phyloP scores from a whole-genome alignment of 371 early-diverging fungal species.

The Fennellomyces sp. region DNA sequence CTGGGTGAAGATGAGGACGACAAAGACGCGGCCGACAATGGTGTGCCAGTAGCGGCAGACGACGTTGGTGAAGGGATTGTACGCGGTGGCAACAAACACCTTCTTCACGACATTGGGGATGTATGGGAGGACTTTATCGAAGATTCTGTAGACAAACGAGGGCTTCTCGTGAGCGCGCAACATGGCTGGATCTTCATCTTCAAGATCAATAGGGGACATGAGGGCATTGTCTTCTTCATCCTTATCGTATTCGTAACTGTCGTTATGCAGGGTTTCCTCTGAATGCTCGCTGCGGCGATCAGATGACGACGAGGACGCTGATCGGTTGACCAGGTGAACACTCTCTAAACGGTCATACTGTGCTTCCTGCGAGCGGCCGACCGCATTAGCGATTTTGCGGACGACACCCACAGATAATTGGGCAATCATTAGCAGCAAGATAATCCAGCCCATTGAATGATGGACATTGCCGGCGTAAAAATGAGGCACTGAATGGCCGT shows the following conservation, averaged over 20 bases:
- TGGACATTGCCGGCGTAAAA: conserved; percentile 48
- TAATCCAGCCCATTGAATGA: conserved; percentile 48
- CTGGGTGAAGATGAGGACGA: conserved; percentile 47
- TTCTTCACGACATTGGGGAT: conserved; percentile 39
- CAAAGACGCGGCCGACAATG: conserved; percentile 42
- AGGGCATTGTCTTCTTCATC: conserved; percentile 17
- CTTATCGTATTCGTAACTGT: conserved; percentile 8
- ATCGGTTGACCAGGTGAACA: conserved; percentile 27
- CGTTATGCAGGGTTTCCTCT: conserved; percentile 33
- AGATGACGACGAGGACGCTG: conserved; percentile 17
- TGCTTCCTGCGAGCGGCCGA: conserved; percentile 23
- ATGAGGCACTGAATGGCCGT: conserved; percentile 51
- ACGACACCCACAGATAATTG: conserved; percentile 50
- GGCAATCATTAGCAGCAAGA: conserved; percentile 35
- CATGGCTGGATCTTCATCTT: conserved; percentile 19
- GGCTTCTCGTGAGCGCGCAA: conserved; percentile 22
- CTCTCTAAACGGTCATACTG: conserved; percentile 37
- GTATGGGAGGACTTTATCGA: conserved; percentile 26
- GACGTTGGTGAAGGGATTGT: conserved; percentile 46
- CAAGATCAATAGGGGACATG: conserved; percentile 20
- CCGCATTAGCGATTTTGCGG: conserved; percentile 48
- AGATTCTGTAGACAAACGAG: conserved; percentile 26
- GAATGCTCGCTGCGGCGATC: conserved; percentile 34
- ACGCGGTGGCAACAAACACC: conserved; percentile 35
- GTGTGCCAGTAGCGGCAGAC: conserved; percentile 43